Percentiles rank a stretch among this genome's conserved stretches.
These are phyloP conservation scores for Ophiostoma quercus DNA, from an alignment of 2,329 filamentous ascomycete species.

Conservation along the genomic window DNA sequence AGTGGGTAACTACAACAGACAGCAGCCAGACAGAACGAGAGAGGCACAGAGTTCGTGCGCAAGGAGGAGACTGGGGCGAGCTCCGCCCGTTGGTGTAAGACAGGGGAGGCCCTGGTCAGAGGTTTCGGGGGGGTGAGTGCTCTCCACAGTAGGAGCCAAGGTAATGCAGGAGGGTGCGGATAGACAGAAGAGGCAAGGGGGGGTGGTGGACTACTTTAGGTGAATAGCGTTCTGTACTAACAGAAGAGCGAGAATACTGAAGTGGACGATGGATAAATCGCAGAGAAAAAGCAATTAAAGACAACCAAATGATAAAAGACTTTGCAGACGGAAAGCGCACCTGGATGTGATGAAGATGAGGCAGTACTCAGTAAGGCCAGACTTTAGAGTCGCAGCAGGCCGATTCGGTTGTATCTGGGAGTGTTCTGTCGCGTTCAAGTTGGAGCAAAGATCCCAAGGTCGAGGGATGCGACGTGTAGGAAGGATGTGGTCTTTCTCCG, in stretches of 20 bases:
- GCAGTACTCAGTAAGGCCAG: not conserved
- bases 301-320: not conserved
- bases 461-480: not conserved
- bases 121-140: constrained; percentile 16
- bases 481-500: not conserved
- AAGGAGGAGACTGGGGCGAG: constrained; percentile 17
- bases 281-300: not conserved
- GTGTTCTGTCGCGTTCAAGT: constrained; percentile 1
- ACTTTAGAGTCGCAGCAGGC: not conserved
- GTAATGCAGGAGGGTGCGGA: constrained; percentile 20
- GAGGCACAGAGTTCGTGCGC: constrained; percentile 20
- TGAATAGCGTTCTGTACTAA: not conserved
- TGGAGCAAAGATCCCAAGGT: not conserved
- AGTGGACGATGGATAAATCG: not conserved
- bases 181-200: constrained; percentile 11
- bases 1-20: not conserved
- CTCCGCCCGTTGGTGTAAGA: constrained; percentile 23
- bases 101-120: constrained; percentile 19
- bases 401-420: not conserved
- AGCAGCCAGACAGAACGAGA: constrained; percentile 7
- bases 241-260: not conserved
- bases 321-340: not conserved
- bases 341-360: constrained; percentile 14
- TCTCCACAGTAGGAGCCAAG: constrained; percentile 21
- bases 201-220: not conserved